Base-by-base conservation (phyloP, 2,329 filamentous ascomycete genomes). In the Mariannaea sp. region DNA sequence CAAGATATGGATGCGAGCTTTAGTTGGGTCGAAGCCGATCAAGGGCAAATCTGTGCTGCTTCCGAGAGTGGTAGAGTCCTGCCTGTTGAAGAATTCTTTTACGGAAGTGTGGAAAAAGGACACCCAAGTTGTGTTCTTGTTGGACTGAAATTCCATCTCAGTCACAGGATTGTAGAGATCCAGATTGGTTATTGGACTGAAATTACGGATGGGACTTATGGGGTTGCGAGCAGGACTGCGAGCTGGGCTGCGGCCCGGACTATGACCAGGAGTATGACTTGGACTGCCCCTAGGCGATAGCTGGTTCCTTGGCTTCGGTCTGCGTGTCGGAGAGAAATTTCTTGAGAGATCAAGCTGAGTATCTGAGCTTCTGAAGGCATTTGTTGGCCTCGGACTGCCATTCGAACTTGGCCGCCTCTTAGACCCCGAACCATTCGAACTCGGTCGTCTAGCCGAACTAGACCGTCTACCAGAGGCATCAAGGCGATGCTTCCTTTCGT, bases 71-170 rank as follows among this genome's bases (percentile, higher is more conserved):
- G 60, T 58, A 2, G 70, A 67, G 35, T 64, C 61, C 5, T 71
- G 65, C 3, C 65, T 67, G 14, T 68, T 71, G 40, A 75, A 75
- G 49, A 75, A 75, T 1, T 73, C 68, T 22, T 72, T 66, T 17
- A 75, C 66, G 0, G 73, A 74, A 0, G 68, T 69, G 54, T 75
- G 73, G 54, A 74, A 76, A 55, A 76, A 75, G 1, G 67, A 70
- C 1, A 76, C 70, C 30, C 61, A 66, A 0, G 74, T 76, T 2
- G 68, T 74, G 0, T 67, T 68, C 58, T 73, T 75, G 56, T 75
- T 76, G 3, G 74, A 76, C n/a, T 70, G 68, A 38, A 72, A 76
- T 42, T 74, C 71, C 42, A 75, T 68, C 10, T 74, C 71, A 9
- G 58, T 65, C 13, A 66, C 67, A 1, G 59, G 48, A 4, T 71